phyloP scores from a whole-genome alignment of 371 early-diverging fungal species.

The Lichtheimia corymbifera region DNA sequence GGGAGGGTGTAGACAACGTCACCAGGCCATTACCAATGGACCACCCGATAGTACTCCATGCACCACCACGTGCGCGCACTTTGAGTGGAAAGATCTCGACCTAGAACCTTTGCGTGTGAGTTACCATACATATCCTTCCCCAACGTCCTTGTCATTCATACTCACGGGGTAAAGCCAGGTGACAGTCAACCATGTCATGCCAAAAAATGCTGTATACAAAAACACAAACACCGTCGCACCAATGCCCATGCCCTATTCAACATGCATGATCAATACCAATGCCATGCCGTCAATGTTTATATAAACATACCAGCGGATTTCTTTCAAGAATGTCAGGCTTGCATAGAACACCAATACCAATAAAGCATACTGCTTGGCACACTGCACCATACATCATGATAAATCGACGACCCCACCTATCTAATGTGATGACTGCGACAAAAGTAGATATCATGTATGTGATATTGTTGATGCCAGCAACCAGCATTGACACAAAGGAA shows the following conservation, averaged over 20 bases:
- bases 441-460: slow-evolving; percentile 38
- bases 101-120: background rate
- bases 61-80: slow-evolving; percentile 44
- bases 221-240: slow-evolving; percentile 42
- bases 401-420: slow-evolving; percentile 38
- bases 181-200: slow-evolving; percentile 46
- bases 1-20: slow-evolving; percentile 39
- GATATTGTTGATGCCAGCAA: slow-evolving; percentile 42
- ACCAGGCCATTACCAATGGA: slow-evolving; percentile 41
- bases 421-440: slow-evolving; percentile 40
- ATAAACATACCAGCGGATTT: slow-evolving; percentile 17
- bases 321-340: slow-evolving; percentile 32
- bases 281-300: background rate
- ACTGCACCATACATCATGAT: slow-evolving; percentile 40
- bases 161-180: slow-evolving; percentile 43
- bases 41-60: slow-evolving; percentile 44
- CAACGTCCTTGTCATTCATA: background rate
- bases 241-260: slow-evolving; percentile 24
- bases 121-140: slow-evolving; percentile 55
- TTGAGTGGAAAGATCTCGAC: slow-evolving; percentile 36
- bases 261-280: background rate
- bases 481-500: slow-evolving; percentile 24
- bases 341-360: slow-evolving; percentile 31
- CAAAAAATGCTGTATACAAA: slow-evolving; percentile 39
- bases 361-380: slow-evolving; percentile 34